phyloP scores from a whole-genome alignment of 2,329 filamentous ascomycete species.

The Penicillium verrucosum region DNA sequence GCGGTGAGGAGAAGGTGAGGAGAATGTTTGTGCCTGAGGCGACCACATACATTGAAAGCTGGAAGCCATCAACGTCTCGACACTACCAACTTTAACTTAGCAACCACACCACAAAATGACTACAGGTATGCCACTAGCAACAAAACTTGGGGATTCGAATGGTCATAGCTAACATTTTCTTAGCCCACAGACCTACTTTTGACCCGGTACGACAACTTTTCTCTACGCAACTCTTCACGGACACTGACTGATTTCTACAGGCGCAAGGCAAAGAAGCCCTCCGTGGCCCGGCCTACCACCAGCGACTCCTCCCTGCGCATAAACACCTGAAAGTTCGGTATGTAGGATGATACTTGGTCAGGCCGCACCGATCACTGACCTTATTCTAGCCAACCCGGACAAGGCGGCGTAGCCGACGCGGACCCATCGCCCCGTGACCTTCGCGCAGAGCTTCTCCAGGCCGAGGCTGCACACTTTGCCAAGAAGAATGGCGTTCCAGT shows the following conservation, averaged over 20 bases:
- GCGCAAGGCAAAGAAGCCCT: constrained; percentile 92
- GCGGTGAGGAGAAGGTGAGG: not conserved
- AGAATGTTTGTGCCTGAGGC: constrained; percentile 4
- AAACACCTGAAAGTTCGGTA: constrained; percentile 86
- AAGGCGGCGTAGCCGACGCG: constrained; percentile 75
- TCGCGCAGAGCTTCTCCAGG: constrained; percentile 81
- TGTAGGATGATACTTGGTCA: constrained; percentile 15
- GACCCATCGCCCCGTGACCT: constrained; percentile 65
- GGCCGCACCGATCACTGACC: constrained; percentile 14
- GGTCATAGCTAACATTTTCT: constrained; percentile 30
- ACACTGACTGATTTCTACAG: constrained; percentile 46
- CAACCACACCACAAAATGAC: constrained; percentile 34
- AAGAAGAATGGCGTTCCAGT: constrained; percentile 69
- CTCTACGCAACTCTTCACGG: constrained; percentile 2
- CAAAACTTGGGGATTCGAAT: not conserved
- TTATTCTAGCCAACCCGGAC: constrained; percentile 66
- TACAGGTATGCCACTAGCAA: constrained; percentile 34
- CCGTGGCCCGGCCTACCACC: constrained; percentile 90
- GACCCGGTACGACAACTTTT: constrained; percentile 66
- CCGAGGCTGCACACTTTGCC: constrained; percentile 81
- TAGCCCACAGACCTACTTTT: constrained; percentile 82
- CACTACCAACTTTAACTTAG: not conserved
- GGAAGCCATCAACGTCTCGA: not conserved
- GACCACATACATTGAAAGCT: not conserved
- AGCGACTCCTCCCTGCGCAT: constrained; percentile 89